phyloP scores from a whole-genome alignment of 176 grass and related monocot genomes.

The Oryza rufipogon region DNA sequence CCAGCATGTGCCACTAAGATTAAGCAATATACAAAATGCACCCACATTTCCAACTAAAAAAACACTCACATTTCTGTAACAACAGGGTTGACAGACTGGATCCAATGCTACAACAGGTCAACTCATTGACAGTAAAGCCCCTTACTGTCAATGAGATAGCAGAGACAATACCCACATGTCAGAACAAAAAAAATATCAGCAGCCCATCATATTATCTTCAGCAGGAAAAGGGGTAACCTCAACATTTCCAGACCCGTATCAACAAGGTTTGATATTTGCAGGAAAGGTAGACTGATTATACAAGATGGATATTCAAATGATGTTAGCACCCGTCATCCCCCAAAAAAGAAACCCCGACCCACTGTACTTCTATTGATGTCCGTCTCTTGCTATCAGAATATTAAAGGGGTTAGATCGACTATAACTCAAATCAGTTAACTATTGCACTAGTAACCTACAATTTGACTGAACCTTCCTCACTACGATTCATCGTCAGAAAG shows the following conservation, averaged over 20 bases:
- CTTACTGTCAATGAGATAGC: not conserved
- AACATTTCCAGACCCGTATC: too few species aligned
- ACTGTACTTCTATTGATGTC: not conserved
- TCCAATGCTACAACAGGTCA: not conserved
- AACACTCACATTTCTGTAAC: not conserved
- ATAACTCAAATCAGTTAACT: not conserved
- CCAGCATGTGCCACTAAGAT: constrained; percentile 21
- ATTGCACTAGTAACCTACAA: not conserved
- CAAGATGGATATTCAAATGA: not conserved
- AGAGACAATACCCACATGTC: not conserved
- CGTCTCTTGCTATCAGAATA: constrained; percentile 18
- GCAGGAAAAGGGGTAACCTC: not conserved
- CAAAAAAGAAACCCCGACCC: not conserved
- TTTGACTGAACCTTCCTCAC: not conserved
- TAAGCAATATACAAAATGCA: not conserved
- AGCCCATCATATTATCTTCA: not conserved
- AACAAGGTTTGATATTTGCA: not conserved
- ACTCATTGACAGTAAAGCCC: not conserved
- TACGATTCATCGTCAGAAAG: constrained; percentile 40
- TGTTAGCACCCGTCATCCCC: not conserved
- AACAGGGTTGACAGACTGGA: not conserved
- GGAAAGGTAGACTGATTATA: not conserved
- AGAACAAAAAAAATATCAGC: not conserved
- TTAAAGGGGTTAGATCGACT: not conserved
- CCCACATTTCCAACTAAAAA: not conserved